Conservation (phyloP, 192 early-diverging fungal species). For the Backusella australiensis region DNA sequence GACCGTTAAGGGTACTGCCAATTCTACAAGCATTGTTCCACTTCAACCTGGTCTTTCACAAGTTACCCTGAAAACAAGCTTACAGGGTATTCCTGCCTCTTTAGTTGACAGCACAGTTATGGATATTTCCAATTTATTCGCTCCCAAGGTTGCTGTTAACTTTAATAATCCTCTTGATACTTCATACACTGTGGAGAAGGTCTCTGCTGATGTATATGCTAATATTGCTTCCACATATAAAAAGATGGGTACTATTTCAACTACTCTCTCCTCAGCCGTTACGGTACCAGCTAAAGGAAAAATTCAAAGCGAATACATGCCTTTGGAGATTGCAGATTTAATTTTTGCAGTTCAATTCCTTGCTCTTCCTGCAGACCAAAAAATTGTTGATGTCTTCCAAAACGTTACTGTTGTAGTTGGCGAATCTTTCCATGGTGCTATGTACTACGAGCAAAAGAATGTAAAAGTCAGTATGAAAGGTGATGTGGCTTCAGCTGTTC, state of each 20-base stretch:
- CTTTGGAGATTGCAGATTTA: constrained; percentile 3
- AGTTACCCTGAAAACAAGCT: constrained; percentile 35
- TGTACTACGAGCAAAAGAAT: constrained; percentile 23
- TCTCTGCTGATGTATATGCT: constrained; percentile 11
- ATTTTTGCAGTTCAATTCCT: background rate
- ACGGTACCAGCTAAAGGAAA: constrained; percentile 17
- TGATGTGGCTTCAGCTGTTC: background rate
- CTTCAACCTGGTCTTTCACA: constrained; percentile 42
- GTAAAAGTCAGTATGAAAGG: background rate
- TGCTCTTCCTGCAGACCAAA: background rate
- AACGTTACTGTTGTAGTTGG: constrained; percentile 26
- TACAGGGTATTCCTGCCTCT: constrained; percentile 44
- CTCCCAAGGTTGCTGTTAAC: constrained; percentile 9
- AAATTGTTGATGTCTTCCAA: constrained; percentile 16
- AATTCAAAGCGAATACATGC: background rate
- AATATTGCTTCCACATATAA: background rate
- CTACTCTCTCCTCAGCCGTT: background rate
- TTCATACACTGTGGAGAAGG: constrained; percentile 8
- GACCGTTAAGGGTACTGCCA: constrained; percentile 34
- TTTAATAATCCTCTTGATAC: constrained; percentile 29
- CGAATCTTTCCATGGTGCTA: constrained; percentile 2
- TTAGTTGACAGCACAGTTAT: constrained; percentile 32
- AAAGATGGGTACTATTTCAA: constrained; percentile 8
- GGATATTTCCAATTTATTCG: background rate
- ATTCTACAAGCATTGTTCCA: constrained; percentile 41